phyloP scores from a whole-genome alignment of 331 rosid genomes.

The Rhamnella rubrinervis region DNA sequence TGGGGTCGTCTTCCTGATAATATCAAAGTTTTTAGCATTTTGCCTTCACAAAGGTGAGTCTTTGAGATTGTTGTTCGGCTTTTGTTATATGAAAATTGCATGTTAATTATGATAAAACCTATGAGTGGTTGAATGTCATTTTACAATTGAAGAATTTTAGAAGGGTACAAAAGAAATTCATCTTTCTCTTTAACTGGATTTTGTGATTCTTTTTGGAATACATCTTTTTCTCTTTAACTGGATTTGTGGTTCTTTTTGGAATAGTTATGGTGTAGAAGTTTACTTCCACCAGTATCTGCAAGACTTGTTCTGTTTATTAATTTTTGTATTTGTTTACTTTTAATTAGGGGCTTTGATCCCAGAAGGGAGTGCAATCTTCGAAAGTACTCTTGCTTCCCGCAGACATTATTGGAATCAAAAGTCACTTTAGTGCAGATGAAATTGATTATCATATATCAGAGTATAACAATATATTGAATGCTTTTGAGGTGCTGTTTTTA shows the following conservation, averaged over 20 bases:
- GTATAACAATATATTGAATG: constrained; percentile 61
- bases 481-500: constrained; percentile 62
- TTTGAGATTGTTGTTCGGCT: constrained; percentile 2
- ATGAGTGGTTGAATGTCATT: no score
- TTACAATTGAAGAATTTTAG: no score
- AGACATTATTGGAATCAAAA: constrained; percentile 69
- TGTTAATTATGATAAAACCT: no score
- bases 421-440: constrained; percentile 48
- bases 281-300: constrained; percentile 7
- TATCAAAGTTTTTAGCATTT: constrained; percentile 64
- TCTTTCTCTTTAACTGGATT: not conserved
- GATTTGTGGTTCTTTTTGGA: no score
- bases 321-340: constrained; percentile 4
- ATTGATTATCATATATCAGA: constrained; percentile 68
- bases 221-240: no score
- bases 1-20: constrained; percentile 56
- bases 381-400: constrained; percentile 82
- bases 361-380: constrained; percentile 79
- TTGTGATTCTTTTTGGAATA: not conserved
- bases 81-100: not conserved
- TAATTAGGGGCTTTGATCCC: constrained; percentile 79
- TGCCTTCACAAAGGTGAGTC: constrained; percentile 81
- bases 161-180: not conserved
- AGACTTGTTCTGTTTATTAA: constrained; percentile 6
- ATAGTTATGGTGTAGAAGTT: no score